Evolutionary conservation across 108 stramenopile genomes (phyloP).

Genomic region (Bacterosira constricta): DNA sequence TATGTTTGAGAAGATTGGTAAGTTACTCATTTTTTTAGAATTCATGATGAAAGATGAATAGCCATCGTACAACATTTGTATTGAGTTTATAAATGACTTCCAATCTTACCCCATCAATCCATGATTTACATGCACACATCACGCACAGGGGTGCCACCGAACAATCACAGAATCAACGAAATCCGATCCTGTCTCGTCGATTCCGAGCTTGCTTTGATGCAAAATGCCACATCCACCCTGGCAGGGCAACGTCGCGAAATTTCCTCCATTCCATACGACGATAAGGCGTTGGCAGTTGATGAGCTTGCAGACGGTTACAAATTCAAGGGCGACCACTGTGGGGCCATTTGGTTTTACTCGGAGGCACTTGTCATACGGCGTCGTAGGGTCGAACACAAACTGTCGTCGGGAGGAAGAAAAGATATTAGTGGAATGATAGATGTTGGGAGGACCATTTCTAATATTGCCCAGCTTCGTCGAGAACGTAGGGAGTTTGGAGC

Average conservation of each 20-base stretch:
- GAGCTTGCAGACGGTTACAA: slow-evolving; percentile 41
- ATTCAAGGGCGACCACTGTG: slow-evolving; percentile 28
- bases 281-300: slow-evolving; percentile 45
- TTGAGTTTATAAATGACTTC: neutral
- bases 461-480: slow-evolving; percentile 41
- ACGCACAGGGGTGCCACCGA: slow-evolving; percentile 32
- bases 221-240: slow-evolving; percentile 40
- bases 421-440: slow-evolving; percentile 39
- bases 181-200: slow-evolving; percentile 44
- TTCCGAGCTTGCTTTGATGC: slow-evolving; percentile 45
- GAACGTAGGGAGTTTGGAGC: slow-evolving; percentile 50
- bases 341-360: slow-evolving; percentile 47
- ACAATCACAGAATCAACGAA: slow-evolving; percentile 44
- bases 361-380: slow-evolving; percentile 43
- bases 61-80: too few relatives aligned
- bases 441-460: slow-evolving; percentile 43
- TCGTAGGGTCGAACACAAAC: slow-evolving; percentile 6
- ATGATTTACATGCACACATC: neutral
- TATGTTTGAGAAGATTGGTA: slow-evolving; percentile 39
- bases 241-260: slow-evolving; percentile 39
- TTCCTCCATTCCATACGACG: slow-evolving; percentile 21
- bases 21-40: neutral
- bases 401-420: slow-evolving; percentile 17
- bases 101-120: neutral
- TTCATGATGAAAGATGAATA: neutral